Evolutionary conservation across 768 basidiomycete genomes (phyloP), one percentile per base, ranked within the genome.

Genomic region (Fistulinella prunicolor): DNA sequence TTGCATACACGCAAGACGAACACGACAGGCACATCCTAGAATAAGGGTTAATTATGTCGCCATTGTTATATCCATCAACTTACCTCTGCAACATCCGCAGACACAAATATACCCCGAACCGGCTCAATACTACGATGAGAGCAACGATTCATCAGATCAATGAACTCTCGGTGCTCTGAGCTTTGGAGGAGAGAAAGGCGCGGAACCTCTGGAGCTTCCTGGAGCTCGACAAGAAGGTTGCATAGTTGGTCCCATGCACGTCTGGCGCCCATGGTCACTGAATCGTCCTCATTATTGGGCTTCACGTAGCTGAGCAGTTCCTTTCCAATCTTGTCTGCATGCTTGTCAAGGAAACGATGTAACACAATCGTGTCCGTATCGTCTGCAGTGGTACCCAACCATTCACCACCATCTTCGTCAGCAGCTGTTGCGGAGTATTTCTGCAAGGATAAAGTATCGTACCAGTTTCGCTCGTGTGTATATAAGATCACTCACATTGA

Each of bases 291-390:
- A 4, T 70, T 59, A 8, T 79, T 71, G 1, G 81, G 75, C 53
- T 81, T 83, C 14, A 82, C 77, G 10, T 83, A 74, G 59, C 88
- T 89, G 13, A 93, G 77, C 5, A 93, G 72, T 56, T 92, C 89
- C 62, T 90, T 89, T 24, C 91, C 90, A 44, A 93, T 85, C 61
- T 89, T 89, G 64, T 92, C 89, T 3, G 86, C 85, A 56, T 92
- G 86, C 50, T 83, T 87, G 57, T 87, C 81, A 58, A 91, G 83
- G 70, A 89, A 91, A 9, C 90, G 82, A 61, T 92, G 89, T 10
- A 91, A 71, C 12, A 92, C 85, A 30, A 91, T 82, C 34, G 83
- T 79, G 58, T 93, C 89, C 0, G 89, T 89, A 53, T 92, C 87
- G 55, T 92, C 90, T 34, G 85, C 81, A 3, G 83, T 80, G n/a